Evolutionary conservation across 345 rosid genomes (phyloP).

Genomic region (Ricinus communis): DNA sequence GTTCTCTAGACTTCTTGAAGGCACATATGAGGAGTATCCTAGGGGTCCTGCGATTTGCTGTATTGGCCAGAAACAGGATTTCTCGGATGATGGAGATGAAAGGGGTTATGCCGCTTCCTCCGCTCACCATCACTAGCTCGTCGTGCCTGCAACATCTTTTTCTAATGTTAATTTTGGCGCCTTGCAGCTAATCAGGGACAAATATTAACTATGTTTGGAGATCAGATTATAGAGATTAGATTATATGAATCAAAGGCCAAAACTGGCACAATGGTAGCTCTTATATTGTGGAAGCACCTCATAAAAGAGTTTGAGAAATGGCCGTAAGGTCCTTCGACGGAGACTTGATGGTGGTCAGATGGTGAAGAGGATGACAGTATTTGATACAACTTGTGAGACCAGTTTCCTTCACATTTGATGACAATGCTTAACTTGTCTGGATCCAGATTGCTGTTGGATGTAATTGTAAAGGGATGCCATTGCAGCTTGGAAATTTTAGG

Average conservation of each 20-base stretch:
- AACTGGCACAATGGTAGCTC: too few species aligned
- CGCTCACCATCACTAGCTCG: conserved; percentile 25
- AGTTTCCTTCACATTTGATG: conserved; percentile 27
- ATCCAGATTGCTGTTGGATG: conserved; percentile 28
- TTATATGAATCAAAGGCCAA: neutral
- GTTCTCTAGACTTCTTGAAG: conserved; percentile 23
- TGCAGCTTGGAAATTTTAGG: conserved; percentile 30
- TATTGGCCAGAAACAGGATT: conserved; percentile 16
- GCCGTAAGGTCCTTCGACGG: conserved; percentile 32
- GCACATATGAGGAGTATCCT: conserved; percentile 21
- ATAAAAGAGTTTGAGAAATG: conserved; percentile 17
- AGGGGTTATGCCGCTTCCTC: conserved; percentile 37
- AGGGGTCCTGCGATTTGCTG: conserved; percentile 4
- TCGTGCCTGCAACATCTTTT: conserved; percentile 18
- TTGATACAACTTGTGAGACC: conserved; percentile 18
- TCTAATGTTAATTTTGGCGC: neutral
- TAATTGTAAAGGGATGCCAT: conserved; percentile 34
- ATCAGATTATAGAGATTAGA: too few species aligned
- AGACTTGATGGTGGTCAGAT: conserved; percentile 10
- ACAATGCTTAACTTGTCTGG: conserved; percentile 23
- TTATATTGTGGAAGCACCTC: conserved; percentile 18
- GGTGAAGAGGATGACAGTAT: conserved; percentile 18
- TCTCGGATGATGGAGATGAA: conserved; percentile 28
- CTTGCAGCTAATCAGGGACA: neutral
- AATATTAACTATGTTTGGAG: neutral